These are phyloP conservation scores for Arctium minus DNA, from an alignment of 129 eudicot genomes.

Conservation along the genomic window DNA sequence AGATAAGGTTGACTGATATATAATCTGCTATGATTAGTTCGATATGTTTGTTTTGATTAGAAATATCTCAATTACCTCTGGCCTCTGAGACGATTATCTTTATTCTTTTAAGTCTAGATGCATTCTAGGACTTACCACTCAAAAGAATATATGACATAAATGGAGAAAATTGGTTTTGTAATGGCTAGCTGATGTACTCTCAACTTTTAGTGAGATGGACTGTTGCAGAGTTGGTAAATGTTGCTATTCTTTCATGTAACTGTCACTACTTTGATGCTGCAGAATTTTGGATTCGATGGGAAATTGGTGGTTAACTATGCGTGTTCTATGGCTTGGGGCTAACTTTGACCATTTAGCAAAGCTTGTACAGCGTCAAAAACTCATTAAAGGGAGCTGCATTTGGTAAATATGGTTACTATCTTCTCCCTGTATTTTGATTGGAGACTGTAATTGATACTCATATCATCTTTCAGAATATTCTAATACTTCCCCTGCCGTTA, in stretches of 20 bases:
- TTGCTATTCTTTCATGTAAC: constrained; percentile 14
- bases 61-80: neutral
- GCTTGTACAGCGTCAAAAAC: constrained; percentile 17
- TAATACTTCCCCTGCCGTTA: neutral
- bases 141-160: neutral
- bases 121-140: neutral
- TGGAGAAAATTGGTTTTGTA: neutral
- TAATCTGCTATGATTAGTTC: neutral
- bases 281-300: constrained; percentile 94
- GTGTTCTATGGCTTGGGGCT: constrained; percentile 98
- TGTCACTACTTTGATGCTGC: constrained; percentile 29
- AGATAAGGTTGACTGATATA: neutral
- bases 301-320: constrained; percentile 97
- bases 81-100: neutral
- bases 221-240: neutral
- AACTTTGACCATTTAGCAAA: constrained; percentile 27
- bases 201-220: constrained; percentile 5
- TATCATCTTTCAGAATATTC: neutral
- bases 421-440: constrained; percentile 15
- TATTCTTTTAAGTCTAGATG: neutral
- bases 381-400: constrained; percentile 5
- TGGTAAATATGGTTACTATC: constrained; percentile 3
- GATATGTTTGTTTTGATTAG: neutral
- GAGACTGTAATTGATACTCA: constrained; percentile 19
- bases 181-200: constrained; percentile 9